Percentiles rank a stretch among this genome's conserved stretches.
phyloP scores from a whole-genome alignment of 2,329 filamentous ascomycete genomes.

The Thelonectria blattea region DNA sequence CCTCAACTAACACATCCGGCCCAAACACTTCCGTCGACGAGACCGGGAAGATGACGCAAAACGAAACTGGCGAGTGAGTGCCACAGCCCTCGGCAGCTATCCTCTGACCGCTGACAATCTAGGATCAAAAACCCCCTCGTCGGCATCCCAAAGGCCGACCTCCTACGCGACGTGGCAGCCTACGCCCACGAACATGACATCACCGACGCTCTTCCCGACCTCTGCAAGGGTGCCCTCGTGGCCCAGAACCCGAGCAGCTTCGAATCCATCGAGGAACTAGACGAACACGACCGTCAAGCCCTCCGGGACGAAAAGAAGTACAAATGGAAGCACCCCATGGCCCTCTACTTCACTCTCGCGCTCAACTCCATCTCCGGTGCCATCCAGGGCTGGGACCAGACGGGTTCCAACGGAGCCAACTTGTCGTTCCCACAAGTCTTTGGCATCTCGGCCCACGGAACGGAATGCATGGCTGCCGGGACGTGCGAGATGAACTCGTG shows the following conservation, averaged over 20 bases:
- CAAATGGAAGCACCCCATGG: slow-evolving; percentile 56
- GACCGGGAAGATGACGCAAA: not conserved
- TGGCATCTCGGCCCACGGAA: slow-evolving; percentile 49
- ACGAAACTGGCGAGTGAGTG: not conserved
- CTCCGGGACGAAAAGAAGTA: slow-evolving; percentile 53
- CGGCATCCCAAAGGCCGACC: not conserved
- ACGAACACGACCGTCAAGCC: slow-evolving; percentile 48
- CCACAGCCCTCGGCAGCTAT: too few relatives aligned
- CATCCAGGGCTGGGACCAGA: slow-evolving; percentile 57
- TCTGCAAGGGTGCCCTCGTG: slow-evolving; percentile 40
- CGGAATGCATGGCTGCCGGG: slow-evolving; percentile 38
- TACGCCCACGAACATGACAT: not conserved
- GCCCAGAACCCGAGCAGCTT: slow-evolving; percentile 51
- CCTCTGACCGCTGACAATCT: not conserved
- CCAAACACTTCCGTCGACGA: not conserved
- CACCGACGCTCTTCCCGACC: slow-evolving; percentile 48
- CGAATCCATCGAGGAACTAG: slow-evolving; percentile 53
- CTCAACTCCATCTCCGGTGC: slow-evolving; percentile 61
- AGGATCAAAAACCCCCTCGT: not conserved
- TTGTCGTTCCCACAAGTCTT: slow-evolving; percentile 52
- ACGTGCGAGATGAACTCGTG: slow-evolving; percentile 53
- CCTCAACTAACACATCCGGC: not conserved
- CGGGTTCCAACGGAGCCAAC: slow-evolving; percentile 56
- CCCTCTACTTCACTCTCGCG: slow-evolving; percentile 56
- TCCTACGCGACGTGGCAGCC: not conserved